These are phyloP conservation scores for Apiospora hydei DNA, from an alignment of 2,329 filamentous ascomycete genomes.

Conservation along the genomic window DNA sequence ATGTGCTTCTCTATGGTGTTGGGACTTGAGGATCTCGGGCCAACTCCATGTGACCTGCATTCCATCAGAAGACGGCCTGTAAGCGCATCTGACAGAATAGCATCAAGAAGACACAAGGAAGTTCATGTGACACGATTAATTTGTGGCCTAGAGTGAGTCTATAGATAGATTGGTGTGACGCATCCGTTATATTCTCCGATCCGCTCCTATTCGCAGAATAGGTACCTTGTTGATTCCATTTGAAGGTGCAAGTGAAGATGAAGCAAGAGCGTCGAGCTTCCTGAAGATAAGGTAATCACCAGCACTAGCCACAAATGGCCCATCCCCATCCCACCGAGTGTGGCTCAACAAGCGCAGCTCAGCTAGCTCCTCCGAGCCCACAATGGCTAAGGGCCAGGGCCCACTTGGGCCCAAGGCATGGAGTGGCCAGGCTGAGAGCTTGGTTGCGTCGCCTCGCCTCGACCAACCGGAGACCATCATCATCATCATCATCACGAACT, in stretches of 20 bases:
- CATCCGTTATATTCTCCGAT: not conserved
- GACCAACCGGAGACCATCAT: constrained; percentile 1
- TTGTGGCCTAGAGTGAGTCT: too few species aligned
- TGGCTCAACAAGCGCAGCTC: constrained; percentile 13
- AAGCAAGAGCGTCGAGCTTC: not conserved
- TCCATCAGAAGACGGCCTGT: not conserved
- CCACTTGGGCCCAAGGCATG: constrained; percentile 17
- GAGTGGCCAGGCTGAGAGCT: constrained; percentile 25
- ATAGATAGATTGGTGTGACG: not conserved
- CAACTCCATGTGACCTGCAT: not conserved
- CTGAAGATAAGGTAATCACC: not conserved
- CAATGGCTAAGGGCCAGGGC: constrained; percentile 2
- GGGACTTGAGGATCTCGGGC: not conserved
- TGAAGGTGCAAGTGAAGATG: not conserved
- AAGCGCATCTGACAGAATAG: not conserved
- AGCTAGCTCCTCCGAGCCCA: not conserved
- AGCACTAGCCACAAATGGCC: not conserved
- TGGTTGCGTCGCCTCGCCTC: constrained; percentile 24
- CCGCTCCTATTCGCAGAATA: too few species aligned
- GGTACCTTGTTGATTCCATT: not conserved
- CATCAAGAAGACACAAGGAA: not conserved
- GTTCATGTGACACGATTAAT: not conserved
- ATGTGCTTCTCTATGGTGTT: not conserved
- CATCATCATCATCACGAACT: constrained; percentile 15
- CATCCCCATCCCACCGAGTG: not conserved